Base-by-base conservation (phyloP, 257 asterid genomes). In the Ajuga chamaepitys region DNA sequence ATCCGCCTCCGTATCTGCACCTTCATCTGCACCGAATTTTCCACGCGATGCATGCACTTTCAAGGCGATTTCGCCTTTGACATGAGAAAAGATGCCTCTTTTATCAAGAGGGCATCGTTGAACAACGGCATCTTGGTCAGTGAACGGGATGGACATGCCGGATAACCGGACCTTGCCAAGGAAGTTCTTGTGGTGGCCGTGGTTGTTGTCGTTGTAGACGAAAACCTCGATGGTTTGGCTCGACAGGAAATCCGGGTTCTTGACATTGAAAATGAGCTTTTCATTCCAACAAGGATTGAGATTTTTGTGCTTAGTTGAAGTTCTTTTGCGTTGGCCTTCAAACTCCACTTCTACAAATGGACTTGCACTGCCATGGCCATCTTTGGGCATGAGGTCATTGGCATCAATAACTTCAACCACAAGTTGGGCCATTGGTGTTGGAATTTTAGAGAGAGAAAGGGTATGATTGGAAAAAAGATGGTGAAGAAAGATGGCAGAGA, bases 281-380 rank as follows among this genome's bases (percentile, higher is more conserved):
- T 92, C 95, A 24, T 92, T 89, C 98, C 98, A 92, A 1, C 50
- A 69, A 1, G 97, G 98, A 77, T 82, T 80, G 75, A 92, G 97
- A 80, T 77, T 91, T 72, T 75, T 92, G 5, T 28, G 64, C 77
- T 82, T 92, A 1, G 86, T 84, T 22, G 88, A 78, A 7, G 91
- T 85, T 53, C 82, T 74, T 53, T 80, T 82, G 21, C 78, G 78
- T 55, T 88, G 89, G 34, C 77, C 91, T 17, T 86, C 91, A 42
- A 86, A 92, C 7, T 87, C 82, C 3, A 92, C 88, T 58, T 89
- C 88, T 0, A 84, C 97, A 61, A 85, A 92, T 7, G 98, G 89
- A 70, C 80, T 87, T 12, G 98, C 85, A 12, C 91, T 83, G 11
- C 97, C 97, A 13, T 87, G 89, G 0, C 96, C 96, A 44, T 92